These are phyloP conservation scores for Fusarium decemcellulare DNA, from an alignment of 2,329 filamentous ascomycete genomes.

Conservation along the genomic window DNA sequence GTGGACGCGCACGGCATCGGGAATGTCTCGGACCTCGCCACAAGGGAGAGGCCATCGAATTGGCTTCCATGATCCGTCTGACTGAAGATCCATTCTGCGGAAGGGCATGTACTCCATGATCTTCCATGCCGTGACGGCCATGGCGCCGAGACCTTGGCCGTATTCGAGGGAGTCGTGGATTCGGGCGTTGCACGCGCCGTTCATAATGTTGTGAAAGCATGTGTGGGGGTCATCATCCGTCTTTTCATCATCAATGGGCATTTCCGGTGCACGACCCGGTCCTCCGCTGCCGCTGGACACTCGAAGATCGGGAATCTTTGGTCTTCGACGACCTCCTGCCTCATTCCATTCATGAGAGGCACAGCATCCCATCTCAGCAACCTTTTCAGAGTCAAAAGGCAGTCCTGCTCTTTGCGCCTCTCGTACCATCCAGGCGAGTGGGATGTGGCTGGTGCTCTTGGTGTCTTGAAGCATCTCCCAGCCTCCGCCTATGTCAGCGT, in stretches of 20 bases:
- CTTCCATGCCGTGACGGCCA: slow-evolving; percentile 78
- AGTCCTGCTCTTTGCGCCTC: slow-evolving; percentile 75
- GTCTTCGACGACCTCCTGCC: slow-evolving; percentile 14
- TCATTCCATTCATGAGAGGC: slow-evolving; percentile 18
- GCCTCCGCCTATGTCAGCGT: slow-evolving; percentile 84
- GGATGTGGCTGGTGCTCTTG: slow-evolving; percentile 77
- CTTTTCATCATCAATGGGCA: slow-evolving; percentile 39
- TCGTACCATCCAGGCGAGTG: slow-evolving; percentile 79
- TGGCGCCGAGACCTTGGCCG: slow-evolving; percentile 67
- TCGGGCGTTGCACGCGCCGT: slow-evolving; percentile 66
- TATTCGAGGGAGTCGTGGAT: slow-evolving; percentile 82
- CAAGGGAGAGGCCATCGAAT: slow-evolving; percentile 85
- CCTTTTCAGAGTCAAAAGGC: slow-evolving; percentile 77
- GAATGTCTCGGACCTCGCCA: slow-evolving; percentile 84
- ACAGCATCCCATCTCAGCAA: slow-evolving; percentile 75
- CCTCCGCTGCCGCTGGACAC: slow-evolving; percentile 42
- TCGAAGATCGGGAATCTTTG: slow-evolving; percentile 50
- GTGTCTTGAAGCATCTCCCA: slow-evolving; percentile 72
- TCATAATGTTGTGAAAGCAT: slow-evolving; percentile 71
- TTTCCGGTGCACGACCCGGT: slow-evolving; percentile 33
- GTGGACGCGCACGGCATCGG: slow-evolving; percentile 78
- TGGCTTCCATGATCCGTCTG: slow-evolving; percentile 82
- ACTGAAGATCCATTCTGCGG: slow-evolving; percentile 81
- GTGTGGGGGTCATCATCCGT: slow-evolving; percentile 39
- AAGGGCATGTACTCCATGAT: slow-evolving; percentile 88